phyloP scores from a whole-genome alignment of 169 alveolate species.

The Plasmodium gonderi region DNA sequence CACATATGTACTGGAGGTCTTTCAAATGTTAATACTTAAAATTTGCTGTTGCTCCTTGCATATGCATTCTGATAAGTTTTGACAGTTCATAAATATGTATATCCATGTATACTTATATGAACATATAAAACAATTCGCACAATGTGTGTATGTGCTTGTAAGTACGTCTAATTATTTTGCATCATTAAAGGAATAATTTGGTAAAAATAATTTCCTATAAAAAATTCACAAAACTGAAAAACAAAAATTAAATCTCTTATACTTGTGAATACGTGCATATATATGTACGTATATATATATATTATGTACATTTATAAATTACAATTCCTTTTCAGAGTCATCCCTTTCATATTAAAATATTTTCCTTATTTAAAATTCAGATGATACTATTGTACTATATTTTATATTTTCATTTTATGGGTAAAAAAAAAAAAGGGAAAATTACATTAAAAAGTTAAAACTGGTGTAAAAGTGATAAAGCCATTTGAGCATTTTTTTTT shows the following conservation, averaged over 20 bases:
- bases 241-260: conserved; percentile 1
- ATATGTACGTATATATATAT: not conserved
- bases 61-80: not conserved
- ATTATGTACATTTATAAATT: not conserved
- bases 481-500: conserved; percentile 7
- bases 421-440: not conserved
- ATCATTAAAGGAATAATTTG: not conserved
- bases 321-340: not conserved
- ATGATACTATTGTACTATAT: not conserved
- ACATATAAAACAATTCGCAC: not conserved
- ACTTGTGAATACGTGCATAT: not conserved
- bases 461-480: conserved; percentile 14
- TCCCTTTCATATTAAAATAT: conserved; percentile 7
- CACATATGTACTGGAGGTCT: not conserved
- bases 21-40: not conserved
- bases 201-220: not conserved
- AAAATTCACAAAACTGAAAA: not conserved
- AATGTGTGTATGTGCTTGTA: not conserved
- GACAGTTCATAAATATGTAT: not conserved
- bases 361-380: conserved; percentile 2
- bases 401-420: not conserved
- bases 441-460: not conserved
- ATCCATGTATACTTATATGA: not conserved
- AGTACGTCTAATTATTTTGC: not conserved
- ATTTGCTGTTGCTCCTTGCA: not conserved